A percentile compares a stretch with the other conserved stretches of the same genome.
phyloP scores from a whole-genome alignment of 495 filamentous ascomycete genomes.

The Trypethelium eluteriae region DNA sequence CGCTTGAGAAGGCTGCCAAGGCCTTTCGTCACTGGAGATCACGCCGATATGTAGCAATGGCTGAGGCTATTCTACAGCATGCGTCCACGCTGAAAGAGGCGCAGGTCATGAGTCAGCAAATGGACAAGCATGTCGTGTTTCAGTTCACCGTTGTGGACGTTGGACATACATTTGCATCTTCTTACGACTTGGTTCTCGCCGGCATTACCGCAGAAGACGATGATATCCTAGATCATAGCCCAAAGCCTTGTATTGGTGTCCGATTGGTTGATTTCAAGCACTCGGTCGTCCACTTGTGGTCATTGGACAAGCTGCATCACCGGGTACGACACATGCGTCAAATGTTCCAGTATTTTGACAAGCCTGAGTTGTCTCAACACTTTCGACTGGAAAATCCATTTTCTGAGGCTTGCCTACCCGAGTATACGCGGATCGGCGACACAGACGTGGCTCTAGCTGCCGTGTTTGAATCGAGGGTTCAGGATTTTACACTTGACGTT shows the following conservation, averaged over 20 bases:
- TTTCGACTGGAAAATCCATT: constrained; percentile 77
- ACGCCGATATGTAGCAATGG: constrained; percentile 85
- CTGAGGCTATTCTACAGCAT: constrained; percentile 83
- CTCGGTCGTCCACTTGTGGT: constrained; percentile 85
- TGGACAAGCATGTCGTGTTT: constrained; percentile 90
- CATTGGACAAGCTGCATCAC: constrained; percentile 80
- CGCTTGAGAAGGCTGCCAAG: constrained; percentile 45
- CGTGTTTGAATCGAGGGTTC: constrained; percentile 89
- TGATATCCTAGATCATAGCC: constrained; percentile 57
- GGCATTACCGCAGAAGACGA: constrained; percentile 83
- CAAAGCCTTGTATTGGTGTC: constrained; percentile 85
- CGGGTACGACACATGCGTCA: constrained; percentile 88
- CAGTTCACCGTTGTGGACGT: constrained; percentile 88
- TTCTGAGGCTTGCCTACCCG: constrained; percentile 76
- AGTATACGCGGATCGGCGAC: constrained; percentile 89
- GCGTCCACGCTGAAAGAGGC: constrained; percentile 87
- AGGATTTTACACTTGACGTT: constrained; percentile 87
- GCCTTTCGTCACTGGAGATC: constrained; percentile 64
- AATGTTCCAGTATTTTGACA: constrained; percentile 91
- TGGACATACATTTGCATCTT: constrained; percentile 82
- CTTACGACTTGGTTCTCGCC: constrained; percentile 92
- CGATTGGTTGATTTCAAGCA: constrained; percentile 89
- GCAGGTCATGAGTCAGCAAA: constrained; percentile 93
- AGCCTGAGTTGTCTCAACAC: constrained; percentile 84
- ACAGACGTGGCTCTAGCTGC: constrained; percentile 87